Evolutionary conservation across 2,329 filamentous ascomycete genomes (phyloP), one percentile per base, ranked within the genome.

Genomic region (Alternaria longipes): DNA sequence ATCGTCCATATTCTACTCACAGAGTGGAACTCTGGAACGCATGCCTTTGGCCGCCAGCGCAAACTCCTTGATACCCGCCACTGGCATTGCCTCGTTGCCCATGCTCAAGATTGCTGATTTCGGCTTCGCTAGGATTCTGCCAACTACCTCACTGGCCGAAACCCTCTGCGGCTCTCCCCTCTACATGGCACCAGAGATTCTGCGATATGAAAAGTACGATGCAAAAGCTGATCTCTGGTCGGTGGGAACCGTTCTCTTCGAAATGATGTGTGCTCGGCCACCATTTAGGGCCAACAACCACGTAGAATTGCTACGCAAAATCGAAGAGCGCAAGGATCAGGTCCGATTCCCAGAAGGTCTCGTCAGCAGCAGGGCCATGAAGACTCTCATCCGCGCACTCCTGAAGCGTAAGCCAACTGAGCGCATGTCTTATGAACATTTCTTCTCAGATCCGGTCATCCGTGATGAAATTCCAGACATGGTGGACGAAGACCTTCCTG

Each of bases 41-140:
- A 86, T 90, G 60, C 89, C 91, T 18, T 89, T 95, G 59, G 89
- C 95, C 77, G 91, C 90, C 53, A 94, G 91, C 72, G 89, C 91
- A 44, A 89, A 94, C 75, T 94, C 93, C 0, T 84, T 95, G 57
- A 91, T 92, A 45, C 93, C 94, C 4, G 87, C 90, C 26, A 90
- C 90, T 26, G 95, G 95, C 8, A 83, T 99, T 30, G 85, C 88
- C 54, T 95, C 93, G 18, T 81, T 99, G 42, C 95, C 95, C 5
- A 96, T 98, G 90, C 87, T 99, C 62, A 99, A 99, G 82, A 90
- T 99, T 70, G 95, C 95, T 59, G 95, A 99, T 81, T 99, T 99
- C 75, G 95, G 95, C n/a, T 99, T 99, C 77, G 95, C 95, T 57
- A 89, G 95, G 57, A 93, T 96, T 56, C 83, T 99, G 50, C 94